Evolutionary conservation across 1,284 basidiomycete species (phyloP), one percentile per base, ranked within the genome.

Genomic region (Trametes sp.): DNA sequence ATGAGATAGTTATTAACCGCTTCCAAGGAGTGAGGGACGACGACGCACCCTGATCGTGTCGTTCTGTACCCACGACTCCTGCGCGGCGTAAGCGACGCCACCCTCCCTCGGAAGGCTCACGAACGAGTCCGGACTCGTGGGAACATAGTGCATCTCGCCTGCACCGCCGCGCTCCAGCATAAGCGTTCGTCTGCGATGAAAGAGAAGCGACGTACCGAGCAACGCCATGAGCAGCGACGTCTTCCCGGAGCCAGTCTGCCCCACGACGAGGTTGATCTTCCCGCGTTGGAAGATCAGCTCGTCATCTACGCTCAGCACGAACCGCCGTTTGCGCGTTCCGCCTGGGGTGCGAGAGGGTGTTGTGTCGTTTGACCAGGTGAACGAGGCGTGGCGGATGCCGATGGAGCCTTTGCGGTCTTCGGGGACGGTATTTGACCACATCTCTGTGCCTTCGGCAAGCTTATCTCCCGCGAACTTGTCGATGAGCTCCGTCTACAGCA

Each of bases 11-110:
- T 16, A 49, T 28, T 13, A 2, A 8, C 16, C 29, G 11, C 16
- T 41, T 19, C 28, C 29, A 14, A 21, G 3, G 35, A 23, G 38
- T 29, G n/a, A 31, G 28, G 31, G 11, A 24, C 6, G 21, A 10
- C 21, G 42, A 45, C 42, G 42, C 24, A 77, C 80, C 61, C 75
- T 75, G 59, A 83, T 82, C 0, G 81, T 84, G 61, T 81, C 81
- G 67, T 87, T 88, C 68, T 84, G 82, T 2, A 89, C 87, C 90
- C 90, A 94, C 1, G 88, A 87, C 69, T 92, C 89, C 72, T 94
- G 91, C 0, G 89, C 87, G 5, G 89, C 88, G 74, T 90, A 93
- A 0, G 88, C 86, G 4, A 93, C 83, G 8, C 90, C 90, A 14
- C 83, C 82, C 1, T 78, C 75, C 10, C 89, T 81, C 19, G 90